A percentile compares a stretch with the other conserved stretches of the same genome.
Evolutionary conservation across 495 filamentous ascomycete species (phyloP).

Genomic region (Cairneyella variabilis): DNA sequence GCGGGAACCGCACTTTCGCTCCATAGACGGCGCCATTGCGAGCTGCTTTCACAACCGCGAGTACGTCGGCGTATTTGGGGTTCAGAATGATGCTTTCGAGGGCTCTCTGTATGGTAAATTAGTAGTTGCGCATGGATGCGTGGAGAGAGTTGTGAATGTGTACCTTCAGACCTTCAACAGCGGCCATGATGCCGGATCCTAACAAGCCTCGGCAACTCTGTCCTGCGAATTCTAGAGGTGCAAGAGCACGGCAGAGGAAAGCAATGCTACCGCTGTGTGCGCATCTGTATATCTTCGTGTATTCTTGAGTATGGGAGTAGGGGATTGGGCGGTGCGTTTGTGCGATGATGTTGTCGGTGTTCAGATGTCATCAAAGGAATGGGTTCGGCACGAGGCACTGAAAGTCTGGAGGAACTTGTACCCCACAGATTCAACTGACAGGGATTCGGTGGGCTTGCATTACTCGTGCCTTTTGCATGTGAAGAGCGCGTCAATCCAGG

Average conservation of each 20-base stretch:
- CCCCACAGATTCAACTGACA: slow-evolving; percentile 17
- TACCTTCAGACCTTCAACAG: slow-evolving; percentile 22
- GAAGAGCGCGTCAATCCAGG: slow-evolving; percentile 4
- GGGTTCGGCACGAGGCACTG: slow-evolving; percentile 7
- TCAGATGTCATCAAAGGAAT: slow-evolving; percentile 8
- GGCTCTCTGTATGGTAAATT: slow-evolving; percentile 23
- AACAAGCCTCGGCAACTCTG: slow-evolving; percentile 23
- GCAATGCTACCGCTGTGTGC: slow-evolving; percentile 11
- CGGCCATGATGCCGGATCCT: slow-evolving; percentile 23
- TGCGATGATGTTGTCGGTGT: no score
- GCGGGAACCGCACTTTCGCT: slow-evolving; percentile 96
- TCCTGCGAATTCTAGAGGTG: background rate
- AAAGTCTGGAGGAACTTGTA: background rate
- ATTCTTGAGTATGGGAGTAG: background rate
- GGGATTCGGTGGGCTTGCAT: slow-evolving; percentile 6
- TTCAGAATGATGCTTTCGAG: slow-evolving; percentile 73
- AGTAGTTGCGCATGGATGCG: no score
- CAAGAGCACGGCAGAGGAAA: slow-evolving; percentile 6
- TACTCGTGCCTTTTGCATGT: slow-evolving; percentile 14
- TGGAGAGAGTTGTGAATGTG: no score
- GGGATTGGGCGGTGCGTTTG: background rate
- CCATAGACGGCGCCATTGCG: slow-evolving; percentile 98
- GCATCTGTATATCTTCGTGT: slow-evolving; percentile 11
- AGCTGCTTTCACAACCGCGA: slow-evolving; percentile 81
- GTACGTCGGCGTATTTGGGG: slow-evolving; percentile 74